These are phyloP conservation scores for Tilletia caries DNA, from an alignment of 1,284 basidiomycete genomes.

Conservation along the genomic window DNA sequence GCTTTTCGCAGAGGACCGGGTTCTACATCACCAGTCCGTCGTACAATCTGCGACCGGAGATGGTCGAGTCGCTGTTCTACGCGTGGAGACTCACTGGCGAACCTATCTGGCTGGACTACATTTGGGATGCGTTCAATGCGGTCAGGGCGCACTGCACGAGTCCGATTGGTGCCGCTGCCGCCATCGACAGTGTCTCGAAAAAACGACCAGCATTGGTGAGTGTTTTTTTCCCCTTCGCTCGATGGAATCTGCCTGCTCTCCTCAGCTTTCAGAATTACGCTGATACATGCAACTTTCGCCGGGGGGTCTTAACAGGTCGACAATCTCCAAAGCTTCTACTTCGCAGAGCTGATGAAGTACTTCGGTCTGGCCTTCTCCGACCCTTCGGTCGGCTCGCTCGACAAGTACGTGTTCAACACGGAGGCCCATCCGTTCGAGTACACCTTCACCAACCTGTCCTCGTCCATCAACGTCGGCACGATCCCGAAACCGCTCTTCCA, in stretches of 20 bases:
- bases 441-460: background rate
- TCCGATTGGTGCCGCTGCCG: constrained; percentile 27
- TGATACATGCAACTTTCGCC: too few relatives aligned
- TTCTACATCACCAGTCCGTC: constrained; percentile 34
- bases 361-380: constrained; percentile 44
- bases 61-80: constrained; percentile 42
- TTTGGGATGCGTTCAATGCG: constrained; percentile 16
- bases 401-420: constrained; percentile 47
- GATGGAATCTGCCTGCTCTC: too few relatives aligned
- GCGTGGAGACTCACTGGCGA: constrained; percentile 44
- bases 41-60: constrained; percentile 44
- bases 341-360: constrained; percentile 47
- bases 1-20: constrained; percentile 32
- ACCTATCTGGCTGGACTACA: constrained; percentile 17
- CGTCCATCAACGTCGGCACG: background rate
- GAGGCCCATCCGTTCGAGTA: constrained; percentile 44
- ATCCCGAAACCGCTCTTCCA: constrained; percentile 7
- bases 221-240: background rate
- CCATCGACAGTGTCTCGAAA: constrained; percentile 28
- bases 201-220: constrained; percentile 9
- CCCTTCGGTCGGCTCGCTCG: constrained; percentile 26
- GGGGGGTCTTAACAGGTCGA: too few relatives aligned
- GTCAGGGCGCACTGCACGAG: constrained; percentile 1
- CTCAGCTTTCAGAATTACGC: too few relatives aligned
- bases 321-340: constrained; percentile 38